phyloP scores from a whole-genome alignment of 495 filamentous ascomycete genomes.

The Schizothecium vesticola region DNA sequence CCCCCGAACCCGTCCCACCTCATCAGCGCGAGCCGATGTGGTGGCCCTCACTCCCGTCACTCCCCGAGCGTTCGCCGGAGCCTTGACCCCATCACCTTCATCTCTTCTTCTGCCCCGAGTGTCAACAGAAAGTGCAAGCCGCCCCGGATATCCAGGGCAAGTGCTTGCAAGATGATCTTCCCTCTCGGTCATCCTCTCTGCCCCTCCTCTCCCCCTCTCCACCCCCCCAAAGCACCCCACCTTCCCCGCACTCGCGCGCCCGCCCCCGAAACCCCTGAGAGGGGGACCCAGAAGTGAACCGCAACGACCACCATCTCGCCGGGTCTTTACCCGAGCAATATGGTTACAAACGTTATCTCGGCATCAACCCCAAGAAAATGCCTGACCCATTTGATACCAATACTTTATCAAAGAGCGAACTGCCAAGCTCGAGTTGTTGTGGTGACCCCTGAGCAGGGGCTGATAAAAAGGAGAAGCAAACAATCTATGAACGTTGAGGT shows the following conservation, averaged over 20 bases:
- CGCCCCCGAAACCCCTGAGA: not conserved
- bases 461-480: not conserved
- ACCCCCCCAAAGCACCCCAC: not conserved
- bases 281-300: not conserved
- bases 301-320: not conserved
- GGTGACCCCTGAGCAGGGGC: not conserved
- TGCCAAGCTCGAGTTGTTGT: not conserved
- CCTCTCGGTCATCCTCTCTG: not conserved
- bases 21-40: not conserved
- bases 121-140: not conserved
- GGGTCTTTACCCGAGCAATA: not conserved
- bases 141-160: not conserved
- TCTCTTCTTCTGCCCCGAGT: not conserved
- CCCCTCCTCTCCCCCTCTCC: not conserved
- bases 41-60: not conserved
- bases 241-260: not conserved
- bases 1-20: not conserved
- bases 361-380: not conserved
- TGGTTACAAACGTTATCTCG: not conserved
- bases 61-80: not conserved
- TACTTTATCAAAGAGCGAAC: not conserved
- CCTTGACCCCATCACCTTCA: not conserved
- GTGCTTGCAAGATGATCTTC: not conserved
- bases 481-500: not conserved
- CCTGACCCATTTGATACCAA: too few relatives aligned